phyloP scores from a whole-genome alignment of 108 stramenopile species.

The Cylindrotheca fusiformis region DNA sequence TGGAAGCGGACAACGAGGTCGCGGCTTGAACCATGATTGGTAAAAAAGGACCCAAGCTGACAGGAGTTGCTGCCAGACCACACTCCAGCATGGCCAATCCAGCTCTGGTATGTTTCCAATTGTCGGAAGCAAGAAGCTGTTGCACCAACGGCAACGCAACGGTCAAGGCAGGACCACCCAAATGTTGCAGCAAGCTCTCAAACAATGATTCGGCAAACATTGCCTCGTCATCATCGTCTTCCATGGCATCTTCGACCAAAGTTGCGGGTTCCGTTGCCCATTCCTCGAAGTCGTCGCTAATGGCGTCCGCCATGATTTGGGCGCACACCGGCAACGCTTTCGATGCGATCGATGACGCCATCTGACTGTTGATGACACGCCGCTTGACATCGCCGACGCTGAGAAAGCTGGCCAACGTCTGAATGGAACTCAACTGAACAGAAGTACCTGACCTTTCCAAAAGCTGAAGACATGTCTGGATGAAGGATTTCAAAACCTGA shows the following conservation, averaged over 20 bases:
- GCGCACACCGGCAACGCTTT: constrained; percentile 16
- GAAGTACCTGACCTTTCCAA: constrained; percentile 6
- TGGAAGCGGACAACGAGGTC: constrained; percentile 23
- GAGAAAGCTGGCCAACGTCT: constrained; percentile 47
- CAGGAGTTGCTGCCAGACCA: constrained; percentile 56
- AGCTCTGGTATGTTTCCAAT: constrained; percentile 45
- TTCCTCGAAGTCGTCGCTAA: constrained; percentile 42
- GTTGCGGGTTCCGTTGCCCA: constrained; percentile 53
- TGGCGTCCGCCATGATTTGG: constrained; percentile 33
- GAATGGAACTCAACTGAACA: constrained; percentile 41
- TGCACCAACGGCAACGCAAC: constrained; percentile 51
- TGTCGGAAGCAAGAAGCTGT: constrained; percentile 22
- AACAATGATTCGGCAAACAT: constrained; percentile 50
- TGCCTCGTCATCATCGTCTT: constrained; percentile 53
- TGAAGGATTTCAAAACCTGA: constrained; percentile 23
- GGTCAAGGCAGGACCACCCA: constrained; percentile 50
- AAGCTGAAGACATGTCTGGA: constrained; percentile 46
- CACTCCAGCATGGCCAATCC: constrained; percentile 57
- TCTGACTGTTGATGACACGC: constrained; percentile 14
- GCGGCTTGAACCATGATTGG: constrained; percentile 53
- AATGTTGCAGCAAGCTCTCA: constrained; percentile 48
- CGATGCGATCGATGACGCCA: constrained; percentile 17
- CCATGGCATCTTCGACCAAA: constrained; percentile 37
- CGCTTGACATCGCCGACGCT: constrained; percentile 50
- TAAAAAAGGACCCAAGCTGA: constrained; percentile 50